Evolutionary conservation across 2,329 filamentous ascomycete genomes (phyloP), one percentile per base, ranked within the genome.

Genomic region (Penicillium hesseltinei): DNA sequence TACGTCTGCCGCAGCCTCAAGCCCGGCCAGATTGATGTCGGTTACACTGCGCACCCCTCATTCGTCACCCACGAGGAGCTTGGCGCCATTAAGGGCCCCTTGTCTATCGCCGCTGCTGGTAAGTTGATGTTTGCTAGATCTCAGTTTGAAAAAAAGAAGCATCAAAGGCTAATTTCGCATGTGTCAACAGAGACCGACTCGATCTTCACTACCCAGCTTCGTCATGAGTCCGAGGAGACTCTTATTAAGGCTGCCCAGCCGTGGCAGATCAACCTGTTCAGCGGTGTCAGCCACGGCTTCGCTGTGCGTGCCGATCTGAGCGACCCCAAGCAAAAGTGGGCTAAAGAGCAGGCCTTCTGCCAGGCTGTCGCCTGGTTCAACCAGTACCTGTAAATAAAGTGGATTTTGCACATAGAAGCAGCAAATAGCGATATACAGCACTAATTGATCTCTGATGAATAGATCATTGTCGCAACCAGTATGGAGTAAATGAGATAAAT

Each of bases 281-380:
- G 84, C 3, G 84, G 85, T 54, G 85, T 90, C 31, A 74, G 76
- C 54, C 91, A 95, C 73, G 91, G 91, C 0, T 96, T 94, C 67
- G 81, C 86, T 9, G 86, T 92, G 2, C 84, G 90, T 54, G 81
- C 80, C 29, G 88, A 94, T 69, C 58, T 82, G 33, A 81, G 68
- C 59, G 81, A 86, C 61, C 81, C 81, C 71, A 62, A 78, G 45
- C 73, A 83, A 68, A 85, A 82, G 72, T 93, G 83, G 66, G 87
- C 89, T 38, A 92, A 91, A 82, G 89, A 95, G 76, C 85, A 88
- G 75, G 90, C 91, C 5, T 94, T 94, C 71, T 68, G 81, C 62
- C 91, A 94, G 80, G 90, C 90, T 36, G 80, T 92, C 51, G 72
- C 79, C 51, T 95, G 91, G 91, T 92, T 95, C 65, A 82, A 89